phyloP scores from a whole-genome alignment of 495 filamentous ascomycete species.

The Wilcoxina mikolae region DNA sequence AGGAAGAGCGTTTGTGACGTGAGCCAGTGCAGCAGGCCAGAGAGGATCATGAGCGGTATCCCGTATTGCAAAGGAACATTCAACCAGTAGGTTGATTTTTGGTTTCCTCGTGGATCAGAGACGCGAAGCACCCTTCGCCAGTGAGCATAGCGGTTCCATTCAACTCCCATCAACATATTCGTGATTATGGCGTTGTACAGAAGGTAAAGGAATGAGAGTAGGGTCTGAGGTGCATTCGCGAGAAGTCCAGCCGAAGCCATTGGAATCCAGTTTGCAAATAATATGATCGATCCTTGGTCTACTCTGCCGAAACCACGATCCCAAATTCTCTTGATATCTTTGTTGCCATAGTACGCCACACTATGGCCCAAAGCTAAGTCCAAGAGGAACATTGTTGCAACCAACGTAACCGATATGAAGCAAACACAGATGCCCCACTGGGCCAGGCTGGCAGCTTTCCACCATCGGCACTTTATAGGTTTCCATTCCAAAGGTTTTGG shows the following conservation, averaged over 20 bases:
- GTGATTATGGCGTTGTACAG: conserved; percentile 32
- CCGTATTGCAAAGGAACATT: conserved; percentile 31
- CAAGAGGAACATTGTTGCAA: background rate
- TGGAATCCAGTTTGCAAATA: background rate
- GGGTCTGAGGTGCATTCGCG: conserved; percentile 32
- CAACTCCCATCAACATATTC: conserved; percentile 31
- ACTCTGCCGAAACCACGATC: background rate
- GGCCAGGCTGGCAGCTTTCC: background rate
- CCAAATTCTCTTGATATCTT: background rate
- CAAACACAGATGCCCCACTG: background rate
- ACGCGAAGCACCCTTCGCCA: conserved; percentile 27
- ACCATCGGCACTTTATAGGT: background rate
- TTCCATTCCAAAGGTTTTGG: background rate
- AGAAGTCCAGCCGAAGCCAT: background rate
- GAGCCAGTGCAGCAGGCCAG: conserved; percentile 32
- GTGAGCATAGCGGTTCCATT: conserved; percentile 18
- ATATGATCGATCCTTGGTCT: background rate
- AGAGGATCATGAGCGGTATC: conserved; percentile 27
- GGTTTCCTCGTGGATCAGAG: conserved; percentile 27
- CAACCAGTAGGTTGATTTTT: conserved; percentile 33
- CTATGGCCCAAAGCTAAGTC: background rate
- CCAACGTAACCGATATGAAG: background rate
- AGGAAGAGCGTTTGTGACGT: conserved; percentile 35
- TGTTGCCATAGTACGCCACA: background rate
- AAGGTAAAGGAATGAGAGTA: conserved; percentile 35